A percentile compares a stretch with the other conserved stretches of the same genome.
Evolutionary conservation across 306 rosid species (phyloP).

Genomic region (Inga leiocalycina): DNA sequence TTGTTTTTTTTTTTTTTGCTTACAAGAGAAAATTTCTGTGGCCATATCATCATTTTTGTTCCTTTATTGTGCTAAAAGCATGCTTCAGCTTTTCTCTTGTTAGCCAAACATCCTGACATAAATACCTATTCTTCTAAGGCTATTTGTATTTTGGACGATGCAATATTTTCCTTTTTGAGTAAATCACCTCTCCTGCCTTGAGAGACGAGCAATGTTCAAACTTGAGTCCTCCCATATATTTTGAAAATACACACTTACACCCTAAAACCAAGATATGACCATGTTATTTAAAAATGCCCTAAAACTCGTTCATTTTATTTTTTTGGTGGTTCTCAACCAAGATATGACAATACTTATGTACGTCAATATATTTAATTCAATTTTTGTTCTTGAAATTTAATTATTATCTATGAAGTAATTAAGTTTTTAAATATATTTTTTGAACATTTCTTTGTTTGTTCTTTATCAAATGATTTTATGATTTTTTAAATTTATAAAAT

Average conservation of each 20-base stretch:
- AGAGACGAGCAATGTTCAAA: background rate
- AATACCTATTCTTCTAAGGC: background rate
- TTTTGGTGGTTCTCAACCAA: too few relatives aligned
- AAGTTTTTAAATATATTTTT: too few relatives aligned
- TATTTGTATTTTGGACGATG: background rate
- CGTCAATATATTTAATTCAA: too few relatives aligned
- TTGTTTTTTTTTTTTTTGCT: constrained; percentile 23
- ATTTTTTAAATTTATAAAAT: too few relatives aligned
- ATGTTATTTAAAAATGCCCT: background rate
- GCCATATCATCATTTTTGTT: background rate
- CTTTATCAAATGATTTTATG: too few relatives aligned
- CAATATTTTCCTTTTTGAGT: background rate
- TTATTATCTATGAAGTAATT: too few relatives aligned
- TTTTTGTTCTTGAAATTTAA: too few relatives aligned
- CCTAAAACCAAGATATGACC: background rate
- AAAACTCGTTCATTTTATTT: too few relatives aligned
- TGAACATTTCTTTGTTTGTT: too few relatives aligned
- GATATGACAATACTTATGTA: too few relatives aligned
- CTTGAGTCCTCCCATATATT: background rate
- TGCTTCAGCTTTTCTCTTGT: background rate
- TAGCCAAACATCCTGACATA: background rate
- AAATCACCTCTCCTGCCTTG: background rate
- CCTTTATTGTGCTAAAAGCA: background rate
- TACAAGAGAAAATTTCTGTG: background rate
- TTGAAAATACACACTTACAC: background rate